Conservation (phyloP, 352 stramenopile genomes). For the Hyaloperonospora arabidopsidis region DNA sequence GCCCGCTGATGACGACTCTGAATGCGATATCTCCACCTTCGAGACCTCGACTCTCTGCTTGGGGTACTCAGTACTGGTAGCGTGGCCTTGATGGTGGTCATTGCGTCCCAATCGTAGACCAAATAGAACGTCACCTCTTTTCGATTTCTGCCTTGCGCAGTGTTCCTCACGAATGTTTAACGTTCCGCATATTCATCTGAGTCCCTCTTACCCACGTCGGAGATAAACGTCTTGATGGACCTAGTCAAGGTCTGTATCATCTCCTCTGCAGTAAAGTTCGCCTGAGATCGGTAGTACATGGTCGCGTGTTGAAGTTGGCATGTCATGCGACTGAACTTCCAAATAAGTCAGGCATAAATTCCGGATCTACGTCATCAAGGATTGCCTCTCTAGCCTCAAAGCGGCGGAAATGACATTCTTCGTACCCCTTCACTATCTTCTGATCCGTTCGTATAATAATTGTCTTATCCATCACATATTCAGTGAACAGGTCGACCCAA, state of each 20-base stretch:
- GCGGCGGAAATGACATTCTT: neutral
- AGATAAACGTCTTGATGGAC: slow-evolving; percentile 7
- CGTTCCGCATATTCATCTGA: slow-evolving; percentile 14
- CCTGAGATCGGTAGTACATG: slow-evolving; percentile 7
- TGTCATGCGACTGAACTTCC: neutral
- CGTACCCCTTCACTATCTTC: neutral
- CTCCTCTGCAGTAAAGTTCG: slow-evolving; percentile 6
- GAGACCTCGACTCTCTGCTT: neutral
- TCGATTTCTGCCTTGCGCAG: slow-evolving; percentile 3
- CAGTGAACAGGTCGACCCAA: neutral
- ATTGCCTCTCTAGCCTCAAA: neutral
- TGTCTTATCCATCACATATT: neutral
- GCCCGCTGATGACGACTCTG: neutral
- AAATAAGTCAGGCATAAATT: neutral
- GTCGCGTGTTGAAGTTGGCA: slow-evolving; percentile 1
- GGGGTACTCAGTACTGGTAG: neutral
- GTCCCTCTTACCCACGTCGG: slow-evolving; percentile 1
- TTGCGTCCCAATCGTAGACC: slow-evolving; percentile 1
- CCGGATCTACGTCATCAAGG: neutral
- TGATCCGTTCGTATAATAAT: neutral
- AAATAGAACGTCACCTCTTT: slow-evolving; percentile 3
- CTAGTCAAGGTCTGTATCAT: slow-evolving; percentile 10
- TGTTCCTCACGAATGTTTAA: slow-evolving; percentile 6
- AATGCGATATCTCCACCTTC: neutral
- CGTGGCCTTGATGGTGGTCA: neutral